A percentile compares a stretch with the other conserved stretches of the same genome.
phyloP scores from a whole-genome alignment of 768 basidiomycete genomes.

The Leccinellum albellum region DNA sequence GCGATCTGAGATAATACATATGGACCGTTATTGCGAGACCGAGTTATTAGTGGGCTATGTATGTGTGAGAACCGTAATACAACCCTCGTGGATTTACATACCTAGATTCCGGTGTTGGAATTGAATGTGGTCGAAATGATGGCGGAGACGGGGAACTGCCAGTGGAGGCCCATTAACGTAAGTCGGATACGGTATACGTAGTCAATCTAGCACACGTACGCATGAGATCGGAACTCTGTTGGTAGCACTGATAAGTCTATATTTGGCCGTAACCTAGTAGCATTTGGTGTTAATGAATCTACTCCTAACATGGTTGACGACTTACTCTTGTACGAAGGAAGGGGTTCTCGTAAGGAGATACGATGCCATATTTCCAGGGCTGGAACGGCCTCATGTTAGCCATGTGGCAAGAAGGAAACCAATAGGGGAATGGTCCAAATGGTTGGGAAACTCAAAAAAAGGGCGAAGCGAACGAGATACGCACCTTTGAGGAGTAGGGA shows the following conservation, averaged over 20 bases:
- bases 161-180: neutral
- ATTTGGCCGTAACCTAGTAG: slow-evolving; percentile 8
- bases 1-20: slow-evolving; percentile 4
- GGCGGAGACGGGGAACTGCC: slow-evolving; percentile 21
- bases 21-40: slow-evolving; percentile 19
- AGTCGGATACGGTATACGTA: neutral
- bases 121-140: slow-evolving; percentile 17
- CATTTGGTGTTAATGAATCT: neutral
- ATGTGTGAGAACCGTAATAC: slow-evolving; percentile 5
- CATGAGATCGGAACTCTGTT: slow-evolving; percentile 20
- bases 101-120: slow-evolving; percentile 34
- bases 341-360: slow-evolving; percentile 26
- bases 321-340: slow-evolving; percentile 19
- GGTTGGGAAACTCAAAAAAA: neutral
- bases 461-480: neutral
- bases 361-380: slow-evolving; percentile 32
- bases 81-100: slow-evolving; percentile 2
- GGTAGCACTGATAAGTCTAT: slow-evolving; percentile 15
- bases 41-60: slow-evolving; percentile 21
- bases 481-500: slow-evolving; percentile 32
- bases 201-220: slow-evolving; percentile 13
- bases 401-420: neutral
- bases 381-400: slow-evolving; percentile 18
- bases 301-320: neutral
- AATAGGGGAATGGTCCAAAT: neutral